Evolutionary conservation across 1,284 basidiomycete genomes (phyloP).

Genomic region (Pseudozyma tsukubaensis): DNA sequence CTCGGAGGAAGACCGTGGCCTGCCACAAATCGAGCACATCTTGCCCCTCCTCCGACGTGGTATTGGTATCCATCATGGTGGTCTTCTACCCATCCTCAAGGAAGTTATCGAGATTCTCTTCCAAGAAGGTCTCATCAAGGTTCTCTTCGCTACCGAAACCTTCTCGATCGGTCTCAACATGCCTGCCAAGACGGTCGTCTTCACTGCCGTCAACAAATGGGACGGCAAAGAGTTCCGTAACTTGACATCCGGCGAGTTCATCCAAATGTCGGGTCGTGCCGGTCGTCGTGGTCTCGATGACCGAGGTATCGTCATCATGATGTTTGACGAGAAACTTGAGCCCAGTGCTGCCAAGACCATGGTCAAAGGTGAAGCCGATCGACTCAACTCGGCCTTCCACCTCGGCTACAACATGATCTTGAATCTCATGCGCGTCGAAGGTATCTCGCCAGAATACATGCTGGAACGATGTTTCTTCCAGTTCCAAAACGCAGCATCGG

Average conservation of each 20-base stretch:
- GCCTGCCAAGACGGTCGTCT: slow-evolving; percentile 99
- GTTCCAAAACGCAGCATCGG: slow-evolving; percentile 91
- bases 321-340: slow-evolving; percentile 98
- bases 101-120: slow-evolving; percentile 99
- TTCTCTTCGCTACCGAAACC: slow-evolving; percentile 97
- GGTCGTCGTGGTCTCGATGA: slow-evolving; percentile 97
- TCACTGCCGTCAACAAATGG: slow-evolving; percentile 93
- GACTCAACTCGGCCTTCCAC: slow-evolving; percentile 97
- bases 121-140: slow-evolving; percentile 99
- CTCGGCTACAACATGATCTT: slow-evolving; percentile 99
- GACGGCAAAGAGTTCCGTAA: slow-evolving; percentile 95
- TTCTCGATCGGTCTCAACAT: slow-evolving; percentile 99
- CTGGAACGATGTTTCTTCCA: slow-evolving; percentile 97
- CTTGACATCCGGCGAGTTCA: slow-evolving; percentile 71
- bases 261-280: slow-evolving; percentile 94
- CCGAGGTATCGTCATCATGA: slow-evolving; percentile 99
- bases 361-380: slow-evolving; percentile 98
- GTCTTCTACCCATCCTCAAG: slow-evolving; percentile 94
- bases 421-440: slow-evolving; percentile 98
- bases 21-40: slow-evolving; percentile 94
- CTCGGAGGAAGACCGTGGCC: slow-evolving; percentile 84
- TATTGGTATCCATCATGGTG: slow-evolving; percentile 98
- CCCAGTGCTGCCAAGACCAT: slow-evolving; percentile 91
- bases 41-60: slow-evolving; percentile 93
- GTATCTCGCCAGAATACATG: slow-evolving; percentile 98